These are phyloP conservation scores for Fusarium aywerte DNA, from an alignment of 2,329 filamentous ascomycete species.

Conservation along the genomic window DNA sequence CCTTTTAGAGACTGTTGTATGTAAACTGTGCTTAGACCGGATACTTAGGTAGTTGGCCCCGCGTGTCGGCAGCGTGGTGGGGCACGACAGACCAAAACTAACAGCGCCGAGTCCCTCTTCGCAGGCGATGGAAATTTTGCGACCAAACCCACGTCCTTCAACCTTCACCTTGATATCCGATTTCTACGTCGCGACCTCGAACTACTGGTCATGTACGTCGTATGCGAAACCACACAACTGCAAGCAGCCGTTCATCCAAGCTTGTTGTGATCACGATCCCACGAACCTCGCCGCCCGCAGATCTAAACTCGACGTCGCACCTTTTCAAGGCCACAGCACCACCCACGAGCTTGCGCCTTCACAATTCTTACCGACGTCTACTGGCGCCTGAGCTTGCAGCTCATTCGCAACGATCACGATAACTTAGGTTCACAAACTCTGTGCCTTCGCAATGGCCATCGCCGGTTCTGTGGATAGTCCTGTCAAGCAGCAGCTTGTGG, in stretches of 20 bases:
- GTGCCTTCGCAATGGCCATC: conserved; percentile 20
- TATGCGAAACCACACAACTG: conserved; percentile 2
- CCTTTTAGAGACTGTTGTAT: neutral
- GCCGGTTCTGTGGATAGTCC: conserved; percentile 47
- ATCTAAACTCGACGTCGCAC: neutral
- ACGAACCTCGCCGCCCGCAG: conserved; percentile 1
- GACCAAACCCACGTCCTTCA: conserved; percentile 24
- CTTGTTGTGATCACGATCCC: conserved; percentile 27
- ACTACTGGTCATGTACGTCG: conserved; percentile 39
- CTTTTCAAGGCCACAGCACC: neutral
- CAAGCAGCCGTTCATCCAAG: conserved; percentile 13
- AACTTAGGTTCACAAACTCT: neutral
- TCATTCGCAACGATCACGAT: neutral
- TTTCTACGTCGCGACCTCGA: conserved; percentile 7
- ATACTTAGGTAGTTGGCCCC: conserved; percentile 20
- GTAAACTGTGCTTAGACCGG: neutral
- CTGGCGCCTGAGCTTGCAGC: neutral
- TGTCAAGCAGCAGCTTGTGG: conserved; percentile 88
- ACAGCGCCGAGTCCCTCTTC: conserved; percentile 30
- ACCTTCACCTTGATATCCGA: conserved; percentile 3
- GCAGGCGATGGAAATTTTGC: conserved; percentile 41
- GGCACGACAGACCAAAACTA: conserved; percentile 38
- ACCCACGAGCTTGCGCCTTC: conserved; percentile 1
- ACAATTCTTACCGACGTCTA: neutral
- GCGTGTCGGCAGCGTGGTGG: conserved; percentile 43